Base-by-base conservation (phyloP, 2,329 filamentous ascomycete genomes). In the Cercospora beticola region DNA sequence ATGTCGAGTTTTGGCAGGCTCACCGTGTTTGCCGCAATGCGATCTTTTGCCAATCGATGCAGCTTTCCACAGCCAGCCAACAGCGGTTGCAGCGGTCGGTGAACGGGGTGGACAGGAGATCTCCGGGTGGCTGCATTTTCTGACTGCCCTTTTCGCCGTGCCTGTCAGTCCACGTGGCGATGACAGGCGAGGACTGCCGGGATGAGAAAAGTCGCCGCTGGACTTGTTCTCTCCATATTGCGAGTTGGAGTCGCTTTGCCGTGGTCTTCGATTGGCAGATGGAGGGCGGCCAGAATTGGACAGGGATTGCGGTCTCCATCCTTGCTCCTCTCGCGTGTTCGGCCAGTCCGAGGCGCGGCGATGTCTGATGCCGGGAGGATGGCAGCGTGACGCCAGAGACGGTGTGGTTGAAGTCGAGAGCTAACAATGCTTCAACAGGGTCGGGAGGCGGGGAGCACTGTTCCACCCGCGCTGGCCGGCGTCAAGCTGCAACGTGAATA, bases 271-370 rank as follows among this genome's bases (percentile, higher is more conserved):
- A 2, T 49, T 12, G 18, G 9, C 36, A n/a, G 36, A 43, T 43
- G 43, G 21, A 52, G 21, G 46, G 10, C 21, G 5, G 46, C 46
- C 46, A 12, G 12, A 14, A 5, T 12, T n/a, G 46, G 10, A 23
- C 46, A 52, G 9, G 46, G 46, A 21, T 49, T 4, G 8, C 10
- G 5, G 46, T 6, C 21, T 71, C 52, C 65, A 36, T 49, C 52
- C 52, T 64, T 52, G 21, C 21, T 52, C 46, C 1, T 52, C 46
- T 52, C 67, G 69, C 69, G 68, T 68, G 68, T 33, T 68, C 54
- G 30, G 49, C 63, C 61, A 61, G 64, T 65, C 60, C 59, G 67
- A 16, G 6, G 36, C 36, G 36, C 36, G 14, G 36, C 36, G 5
- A 40, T 40, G 60, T 60, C 28, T 40, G 58, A 28, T 66, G 46